A percentile compares a stretch with the other conserved stretches of the same genome.
phyloP scores from a whole-genome alignment of 768 basidiomycete species.

The Hericium coralloides region DNA sequence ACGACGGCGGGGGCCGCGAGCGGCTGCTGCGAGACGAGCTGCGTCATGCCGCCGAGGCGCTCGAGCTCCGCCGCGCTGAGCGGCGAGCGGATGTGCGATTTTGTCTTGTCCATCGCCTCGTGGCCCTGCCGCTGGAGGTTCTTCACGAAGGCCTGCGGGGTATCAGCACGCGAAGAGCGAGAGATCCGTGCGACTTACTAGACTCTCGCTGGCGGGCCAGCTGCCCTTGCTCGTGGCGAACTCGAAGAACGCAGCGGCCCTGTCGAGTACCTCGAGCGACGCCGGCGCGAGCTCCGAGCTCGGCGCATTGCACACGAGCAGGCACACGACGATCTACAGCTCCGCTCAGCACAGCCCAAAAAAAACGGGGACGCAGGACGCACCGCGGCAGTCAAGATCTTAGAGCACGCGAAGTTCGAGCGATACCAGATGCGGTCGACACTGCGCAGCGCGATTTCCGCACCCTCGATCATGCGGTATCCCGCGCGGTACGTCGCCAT shows the following conservation, averaged over 20 bases:
- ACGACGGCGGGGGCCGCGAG: conserved; percentile 12
- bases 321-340: conserved; percentile 35
- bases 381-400: conserved; percentile 56
- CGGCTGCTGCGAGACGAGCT: not conserved
- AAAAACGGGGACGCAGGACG: conserved; percentile 17
- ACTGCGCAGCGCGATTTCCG: conserved; percentile 33
- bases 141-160: conserved; percentile 19
- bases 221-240: conserved; percentile 16
- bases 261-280: conserved; percentile 28
- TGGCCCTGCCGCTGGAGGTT: conserved; percentile 23
- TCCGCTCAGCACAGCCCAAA: not conserved
- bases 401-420: conserved; percentile 53
- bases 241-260: conserved; percentile 23
- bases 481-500: conserved; percentile 66
- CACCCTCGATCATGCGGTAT: conserved; percentile 50
- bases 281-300: conserved; percentile 26
- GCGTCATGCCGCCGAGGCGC: conserved; percentile 24
- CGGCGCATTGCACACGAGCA: conserved; percentile 29
- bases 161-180: not conserved
- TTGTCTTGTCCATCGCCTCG: conserved; percentile 18
- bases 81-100: conserved; percentile 4
- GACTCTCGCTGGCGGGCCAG: conserved; percentile 18
- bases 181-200: not conserved
- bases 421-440: conserved; percentile 34
- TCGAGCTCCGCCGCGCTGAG: conserved; percentile 21